Conservation (phyloP, 306 rosid genomes). For the Lupinus albus region DNA sequence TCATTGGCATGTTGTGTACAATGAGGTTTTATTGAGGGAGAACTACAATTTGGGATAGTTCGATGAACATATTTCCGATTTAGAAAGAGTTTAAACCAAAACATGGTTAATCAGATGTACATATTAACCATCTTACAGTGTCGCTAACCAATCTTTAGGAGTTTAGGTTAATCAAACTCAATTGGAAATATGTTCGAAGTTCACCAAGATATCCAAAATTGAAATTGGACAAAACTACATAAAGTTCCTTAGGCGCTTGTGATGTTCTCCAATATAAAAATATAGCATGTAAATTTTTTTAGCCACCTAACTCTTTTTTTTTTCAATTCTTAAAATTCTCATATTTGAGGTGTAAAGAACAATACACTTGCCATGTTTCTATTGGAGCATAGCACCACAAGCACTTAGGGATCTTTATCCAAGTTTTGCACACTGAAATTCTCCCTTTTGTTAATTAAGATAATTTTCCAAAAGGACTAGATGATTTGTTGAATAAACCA, state of each 20-base stretch:
- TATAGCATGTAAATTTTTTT: no score
- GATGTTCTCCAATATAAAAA: background rate
- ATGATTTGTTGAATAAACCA: slow-evolving; percentile 13
- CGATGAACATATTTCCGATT: background rate
- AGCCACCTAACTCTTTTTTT: background rate
- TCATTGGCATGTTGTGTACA: slow-evolving; percentile 3
- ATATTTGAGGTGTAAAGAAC: background rate
- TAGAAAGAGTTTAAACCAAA: background rate
- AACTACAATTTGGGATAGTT: background rate
- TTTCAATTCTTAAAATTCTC: background rate
- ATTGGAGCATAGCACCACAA: background rate
- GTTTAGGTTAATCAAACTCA: background rate
- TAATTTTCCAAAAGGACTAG: slow-evolving; percentile 16
- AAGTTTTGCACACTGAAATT: background rate
- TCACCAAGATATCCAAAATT: background rate
- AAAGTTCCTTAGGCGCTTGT: background rate
- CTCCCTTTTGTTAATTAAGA: background rate
- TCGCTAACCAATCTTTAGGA: background rate
- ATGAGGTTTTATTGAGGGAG: background rate
- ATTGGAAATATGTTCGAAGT: background rate
- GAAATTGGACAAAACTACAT: background rate
- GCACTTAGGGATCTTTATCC: background rate
- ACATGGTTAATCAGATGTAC: background rate
- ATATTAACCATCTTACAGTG: background rate
- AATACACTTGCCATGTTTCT: background rate